These are phyloP conservation scores for Cordyceps farinosa DNA, from an alignment of 2,329 filamentous ascomycete genomes.

Conservation along the genomic window DNA sequence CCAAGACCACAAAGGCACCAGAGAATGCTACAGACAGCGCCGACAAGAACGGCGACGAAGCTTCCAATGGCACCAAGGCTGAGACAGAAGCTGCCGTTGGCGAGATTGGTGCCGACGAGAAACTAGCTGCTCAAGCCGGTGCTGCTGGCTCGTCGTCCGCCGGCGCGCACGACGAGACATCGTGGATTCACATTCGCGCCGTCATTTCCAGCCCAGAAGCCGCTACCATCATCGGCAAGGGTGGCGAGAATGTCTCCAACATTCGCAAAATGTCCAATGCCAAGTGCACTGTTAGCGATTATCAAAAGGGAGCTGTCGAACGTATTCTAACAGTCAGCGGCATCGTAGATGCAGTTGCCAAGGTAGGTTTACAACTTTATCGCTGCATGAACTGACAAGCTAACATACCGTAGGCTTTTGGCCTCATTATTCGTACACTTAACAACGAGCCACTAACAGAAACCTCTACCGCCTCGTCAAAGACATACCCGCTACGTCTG, in stretches of 20 bases:
- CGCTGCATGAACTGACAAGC: constrained; percentile 18
- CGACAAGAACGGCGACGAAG: constrained; percentile 48
- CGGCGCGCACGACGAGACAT: constrained; percentile 77
- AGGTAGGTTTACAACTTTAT: constrained; percentile 56
- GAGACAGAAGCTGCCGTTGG: constrained; percentile 62
- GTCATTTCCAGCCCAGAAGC: constrained; percentile 97
- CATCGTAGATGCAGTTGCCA: constrained; percentile 91
- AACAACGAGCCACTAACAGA: constrained; percentile 93
- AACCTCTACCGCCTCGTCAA: constrained; percentile 87
- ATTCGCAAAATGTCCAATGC: constrained; percentile 93
- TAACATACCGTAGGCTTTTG: constrained; percentile 69
- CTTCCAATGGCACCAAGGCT: constrained; percentile 48
- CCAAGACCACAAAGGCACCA: constrained; percentile 39
- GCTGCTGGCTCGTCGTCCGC: constrained; percentile 38
- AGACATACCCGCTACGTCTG: constrained; percentile 93
- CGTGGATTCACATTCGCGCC: constrained; percentile 94
- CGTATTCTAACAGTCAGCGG: constrained; percentile 97
- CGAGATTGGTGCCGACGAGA: constrained; percentile 47
- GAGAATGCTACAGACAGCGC: constrained; percentile 35
- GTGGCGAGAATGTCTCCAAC: constrained; percentile 96
- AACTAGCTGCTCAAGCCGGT: constrained; percentile 38
- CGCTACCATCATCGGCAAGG: constrained; percentile 96
- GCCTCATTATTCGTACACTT: constrained; percentile 93
- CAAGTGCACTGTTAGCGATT: constrained; percentile 98
- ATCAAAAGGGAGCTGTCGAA: constrained; percentile 93